phyloP scores from a whole-genome alignment of 345 rosid species.

The Turnera subulata region DNA sequence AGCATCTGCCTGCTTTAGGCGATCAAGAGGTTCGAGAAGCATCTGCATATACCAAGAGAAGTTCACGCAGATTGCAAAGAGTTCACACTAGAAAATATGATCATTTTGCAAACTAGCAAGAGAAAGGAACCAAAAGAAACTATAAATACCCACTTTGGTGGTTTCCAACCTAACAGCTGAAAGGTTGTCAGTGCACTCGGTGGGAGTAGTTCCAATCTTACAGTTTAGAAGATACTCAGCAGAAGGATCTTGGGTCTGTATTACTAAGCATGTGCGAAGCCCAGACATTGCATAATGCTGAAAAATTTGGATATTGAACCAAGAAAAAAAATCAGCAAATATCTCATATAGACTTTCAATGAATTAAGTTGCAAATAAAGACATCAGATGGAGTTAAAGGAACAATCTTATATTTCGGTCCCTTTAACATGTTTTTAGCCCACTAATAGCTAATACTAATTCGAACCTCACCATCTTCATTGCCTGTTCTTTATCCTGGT shows the following conservation, averaged over 20 bases:
- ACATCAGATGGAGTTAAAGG: too few species aligned
- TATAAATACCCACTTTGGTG: slow-evolving; percentile 46
- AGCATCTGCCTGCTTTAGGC: slow-evolving; percentile 71
- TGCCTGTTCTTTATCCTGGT: too few species aligned
- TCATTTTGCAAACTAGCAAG: background rate
- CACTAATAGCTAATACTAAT: too few species aligned
- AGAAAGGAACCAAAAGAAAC: background rate
- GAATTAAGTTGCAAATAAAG: too few species aligned
- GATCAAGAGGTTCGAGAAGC: slow-evolving; percentile 82
- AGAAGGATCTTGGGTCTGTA: slow-evolving; percentile 75
- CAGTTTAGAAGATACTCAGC: slow-evolving; percentile 67
- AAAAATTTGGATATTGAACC: background rate
- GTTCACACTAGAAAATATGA: background rate
- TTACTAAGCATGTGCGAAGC: slow-evolving; percentile 67
- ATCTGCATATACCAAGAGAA: slow-evolving; percentile 39
- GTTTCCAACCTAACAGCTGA: slow-evolving; percentile 74
- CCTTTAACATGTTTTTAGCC: too few species aligned
- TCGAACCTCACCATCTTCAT: too few species aligned
- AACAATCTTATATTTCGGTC: too few species aligned
- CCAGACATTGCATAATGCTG: slow-evolving; percentile 85
- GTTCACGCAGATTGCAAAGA: background rate
- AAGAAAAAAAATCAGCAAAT: too few species aligned
- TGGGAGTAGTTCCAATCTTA: slow-evolving; percentile 70
- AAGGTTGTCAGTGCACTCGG: slow-evolving; percentile 50
- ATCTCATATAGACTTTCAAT: too few species aligned